Percentiles rank a stretch among this genome's conserved stretches.
These are phyloP conservation scores for Rhodocollybia butyracea DNA, from an alignment of 768 basidiomycete species.

Conservation along the genomic window DNA sequence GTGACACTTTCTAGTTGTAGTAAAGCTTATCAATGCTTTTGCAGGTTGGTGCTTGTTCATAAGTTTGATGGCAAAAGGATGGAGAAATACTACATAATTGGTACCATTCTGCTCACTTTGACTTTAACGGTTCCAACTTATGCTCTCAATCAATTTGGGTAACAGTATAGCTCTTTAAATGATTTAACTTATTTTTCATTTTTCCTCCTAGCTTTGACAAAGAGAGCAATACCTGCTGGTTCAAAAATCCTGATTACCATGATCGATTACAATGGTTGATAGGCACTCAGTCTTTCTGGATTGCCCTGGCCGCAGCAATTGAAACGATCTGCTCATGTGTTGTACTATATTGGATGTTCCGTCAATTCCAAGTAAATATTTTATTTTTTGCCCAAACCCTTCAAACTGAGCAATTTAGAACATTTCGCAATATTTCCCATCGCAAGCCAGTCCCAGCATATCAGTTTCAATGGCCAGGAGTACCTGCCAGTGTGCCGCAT, in stretches of 20 bases:
- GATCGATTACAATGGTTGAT: slow-evolving; percentile 19
- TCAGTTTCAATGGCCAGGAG: not conserved
- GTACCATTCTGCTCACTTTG: slow-evolving; percentile 13
- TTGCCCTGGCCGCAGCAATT: slow-evolving; percentile 15
- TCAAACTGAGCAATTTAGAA: too few relatives aligned
- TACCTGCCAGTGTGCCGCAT: too few relatives aligned
- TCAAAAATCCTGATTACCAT: slow-evolving; percentile 12
- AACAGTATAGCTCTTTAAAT: not conserved
- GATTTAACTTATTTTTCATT: not conserved
- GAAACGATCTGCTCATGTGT: slow-evolving; percentile 17
- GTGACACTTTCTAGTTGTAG: too few relatives aligned
- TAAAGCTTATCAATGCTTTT: not conserved
- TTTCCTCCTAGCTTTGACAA: slow-evolving; percentile 14
- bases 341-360: slow-evolving; percentile 17
- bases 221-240: slow-evolving; percentile 20
- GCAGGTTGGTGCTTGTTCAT: slow-evolving; percentile 22
- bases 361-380: slow-evolving; percentile 15
- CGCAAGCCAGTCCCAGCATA: not conserved
- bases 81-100: slow-evolving; percentile 25
- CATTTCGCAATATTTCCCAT: not conserved
- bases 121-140: slow-evolving; percentile 17
- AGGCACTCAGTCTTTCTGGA: too few relatives aligned
- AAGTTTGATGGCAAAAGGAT: slow-evolving; percentile 20
- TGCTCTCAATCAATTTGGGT: slow-evolving; percentile 23
- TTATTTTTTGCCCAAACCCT: too few relatives aligned